phyloP scores from a whole-genome alignment of 495 filamentous ascomycete species.

The Clavariopsis aquatica region DNA sequence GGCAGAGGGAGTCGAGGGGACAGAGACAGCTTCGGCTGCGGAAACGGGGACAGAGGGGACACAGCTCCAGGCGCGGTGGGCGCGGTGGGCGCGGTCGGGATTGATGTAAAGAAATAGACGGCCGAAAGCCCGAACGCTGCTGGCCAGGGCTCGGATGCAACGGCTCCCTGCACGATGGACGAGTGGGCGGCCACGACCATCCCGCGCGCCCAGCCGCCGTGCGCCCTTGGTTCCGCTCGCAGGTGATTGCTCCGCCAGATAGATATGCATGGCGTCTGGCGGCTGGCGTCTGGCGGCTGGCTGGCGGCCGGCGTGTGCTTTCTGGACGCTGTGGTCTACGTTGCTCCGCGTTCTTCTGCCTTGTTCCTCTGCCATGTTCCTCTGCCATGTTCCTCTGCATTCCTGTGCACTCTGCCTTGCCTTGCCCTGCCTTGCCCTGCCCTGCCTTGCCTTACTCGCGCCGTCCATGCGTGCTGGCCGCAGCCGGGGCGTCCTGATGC shows the following conservation, averaged over 20 bases:
- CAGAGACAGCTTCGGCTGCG: not conserved
- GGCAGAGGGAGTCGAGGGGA: not conserved
- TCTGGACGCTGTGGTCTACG: too few relatives aligned
- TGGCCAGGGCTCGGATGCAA: slow-evolving; percentile 9
- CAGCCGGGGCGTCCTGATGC: slow-evolving; percentile 6
- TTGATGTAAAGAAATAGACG: slow-evolving; percentile 9
- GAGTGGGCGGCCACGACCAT: not conserved
- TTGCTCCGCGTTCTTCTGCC: too few relatives aligned
- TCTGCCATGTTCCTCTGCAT: too few relatives aligned
- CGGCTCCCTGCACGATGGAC: slow-evolving; percentile 1
- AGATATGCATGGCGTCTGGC: too few relatives aligned
- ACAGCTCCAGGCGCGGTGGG: slow-evolving; percentile 7
- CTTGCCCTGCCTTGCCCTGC: too few relatives aligned
- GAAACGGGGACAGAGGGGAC: not conserved
- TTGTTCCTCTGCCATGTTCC: too few relatives aligned
- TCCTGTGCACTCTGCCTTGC: too few relatives aligned
- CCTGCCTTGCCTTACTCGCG: too few relatives aligned
- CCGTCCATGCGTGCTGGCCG: not conserved
- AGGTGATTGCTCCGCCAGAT: not conserved
- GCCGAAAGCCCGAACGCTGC: slow-evolving; percentile 5
- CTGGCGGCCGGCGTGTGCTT: too few relatives aligned
- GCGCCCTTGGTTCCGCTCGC: not conserved
- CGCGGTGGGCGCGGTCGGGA: slow-evolving; percentile 6
- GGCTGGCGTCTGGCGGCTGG: too few relatives aligned
- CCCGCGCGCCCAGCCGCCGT: not conserved